Evolutionary conservation across 345 rosid species (phyloP).

Genomic region (Dimocarpus longan): DNA sequence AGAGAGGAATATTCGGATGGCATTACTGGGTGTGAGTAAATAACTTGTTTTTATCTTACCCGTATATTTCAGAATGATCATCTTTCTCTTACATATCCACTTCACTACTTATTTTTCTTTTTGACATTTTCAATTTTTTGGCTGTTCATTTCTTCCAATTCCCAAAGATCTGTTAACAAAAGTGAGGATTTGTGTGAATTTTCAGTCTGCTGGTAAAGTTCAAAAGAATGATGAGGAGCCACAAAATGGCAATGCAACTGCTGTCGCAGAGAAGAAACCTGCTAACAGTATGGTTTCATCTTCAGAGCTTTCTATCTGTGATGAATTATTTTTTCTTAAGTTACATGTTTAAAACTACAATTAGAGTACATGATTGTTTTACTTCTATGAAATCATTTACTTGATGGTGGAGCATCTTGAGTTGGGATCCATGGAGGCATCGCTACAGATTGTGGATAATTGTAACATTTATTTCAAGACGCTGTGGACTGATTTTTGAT

Average conservation of each 20-base stretch:
- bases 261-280: conserved; percentile 45
- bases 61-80: neutral
- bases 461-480: neutral
- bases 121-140: neutral
- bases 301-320: neutral
- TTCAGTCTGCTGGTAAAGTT: conserved; percentile 84
- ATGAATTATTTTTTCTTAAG: neutral
- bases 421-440: neutral
- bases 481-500: neutral
- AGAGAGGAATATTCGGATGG: conserved; percentile 82
- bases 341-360: neutral
- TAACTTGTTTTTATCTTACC: neutral
- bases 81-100: neutral
- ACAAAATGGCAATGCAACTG: conserved; percentile 36
- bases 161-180: neutral
- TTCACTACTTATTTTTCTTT: neutral
- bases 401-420: neutral
- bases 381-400: neutral
- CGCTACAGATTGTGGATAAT: neutral
- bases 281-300: conserved; percentile 41
- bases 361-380: neutral
- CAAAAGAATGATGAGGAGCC: conserved; percentile 54
- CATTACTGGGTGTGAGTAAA: conserved; percentile 82
- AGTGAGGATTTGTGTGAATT: conserved; percentile 24
- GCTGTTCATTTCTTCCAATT: neutral